These are phyloP conservation scores for Oenanthe sinensis DNA, from an alignment of 129 eudicot genomes.

Conservation along the genomic window DNA sequence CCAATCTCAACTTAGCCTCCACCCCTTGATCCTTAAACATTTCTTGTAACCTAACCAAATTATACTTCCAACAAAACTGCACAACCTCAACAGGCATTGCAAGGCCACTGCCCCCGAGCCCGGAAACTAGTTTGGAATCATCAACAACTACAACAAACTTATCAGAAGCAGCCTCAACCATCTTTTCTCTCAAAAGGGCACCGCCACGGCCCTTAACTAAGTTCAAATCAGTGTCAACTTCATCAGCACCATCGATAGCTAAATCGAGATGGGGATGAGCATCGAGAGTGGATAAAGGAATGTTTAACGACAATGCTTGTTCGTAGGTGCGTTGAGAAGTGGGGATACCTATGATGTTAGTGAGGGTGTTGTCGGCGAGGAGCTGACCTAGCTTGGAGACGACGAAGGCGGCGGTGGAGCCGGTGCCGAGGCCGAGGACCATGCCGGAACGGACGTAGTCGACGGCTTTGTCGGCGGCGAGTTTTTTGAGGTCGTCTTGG, in stretches of 20 bases:
- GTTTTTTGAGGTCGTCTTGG: conserved; percentile 90
- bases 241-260: conserved; percentile 96
- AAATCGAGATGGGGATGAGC: conserved; percentile 73
- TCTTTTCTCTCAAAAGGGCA: conserved; percentile 75
- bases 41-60: conserved; percentile 54
- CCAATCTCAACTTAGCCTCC: conserved; percentile 78
- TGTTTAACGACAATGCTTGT: conserved; percentile 60
- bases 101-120: conserved; percentile 79
- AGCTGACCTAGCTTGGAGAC: conserved; percentile 77
- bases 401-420: conserved; percentile 97
- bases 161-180: conserved; percentile 87
- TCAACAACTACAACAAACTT: conserved; percentile 84
- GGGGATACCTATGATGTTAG: conserved; percentile 74
- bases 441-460: conserved; percentile 77
- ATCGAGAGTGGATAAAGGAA: conserved; percentile 75
- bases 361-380: conserved; percentile 42
- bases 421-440: conserved; percentile 97
- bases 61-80: conserved; percentile 93
- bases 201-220: conserved; percentile 96
- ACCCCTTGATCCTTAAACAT: conserved; percentile 62
- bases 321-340: conserved; percentile 84
- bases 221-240: conserved; percentile 82
- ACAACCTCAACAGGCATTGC: conserved; percentile 99
- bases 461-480: conserved; percentile 94
- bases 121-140: conserved; percentile 67